Base-by-base conservation (phyloP, 805 yeast species). In the Saccharomycopsis sp. region DNA sequence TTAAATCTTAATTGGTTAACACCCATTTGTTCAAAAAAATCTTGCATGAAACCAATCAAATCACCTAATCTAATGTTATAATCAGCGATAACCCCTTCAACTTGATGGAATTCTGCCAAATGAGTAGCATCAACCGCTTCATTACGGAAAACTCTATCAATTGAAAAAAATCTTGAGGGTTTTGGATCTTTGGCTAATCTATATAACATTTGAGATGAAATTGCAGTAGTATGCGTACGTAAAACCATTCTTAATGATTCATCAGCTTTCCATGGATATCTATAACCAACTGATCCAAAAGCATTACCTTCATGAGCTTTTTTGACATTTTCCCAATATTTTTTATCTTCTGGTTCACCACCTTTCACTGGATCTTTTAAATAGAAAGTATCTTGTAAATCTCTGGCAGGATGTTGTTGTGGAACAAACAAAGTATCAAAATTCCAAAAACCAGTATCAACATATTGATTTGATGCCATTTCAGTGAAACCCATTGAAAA, bases 101-200 rank as follows among this genome's bases (percentile, higher is more conserved):
- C 94, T 68, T 92, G 99, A 65, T 92, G 97, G 72, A 92, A 92
- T 67, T 92, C 99, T 30, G 98, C 98, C 64, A 92, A 75, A 63
- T 92, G 99, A 14, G 99, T 92, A 39, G 97, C 97, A 61, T 92
- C 99, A 39, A 92, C 99, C 21, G 99, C 97, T 69, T 92, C 99
- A 61, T 92, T 92, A 69, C 99, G 85, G 84, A 92, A 92, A 46
- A 92, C 99, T 59, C 96, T 78, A 63, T 92, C 99, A 55, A 92
- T 94, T 36, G 95, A 84, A 69, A 92, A 92, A 58, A 86, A 72
- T 66, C 97, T 77, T 6, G 82, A 72, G 44, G 97, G 96, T 55
- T 76, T 77, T 46, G 95, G 95, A 61, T 86, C 80, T 48, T 74
- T 64, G 40, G 97, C 96, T 51, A 92, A 71, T 55, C 84, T 60